A percentile compares a stretch with the other conserved stretches of the same genome.
phyloP scores from a whole-genome alignment of 768 basidiomycete genomes.

The Psilocybe azurescens region DNA sequence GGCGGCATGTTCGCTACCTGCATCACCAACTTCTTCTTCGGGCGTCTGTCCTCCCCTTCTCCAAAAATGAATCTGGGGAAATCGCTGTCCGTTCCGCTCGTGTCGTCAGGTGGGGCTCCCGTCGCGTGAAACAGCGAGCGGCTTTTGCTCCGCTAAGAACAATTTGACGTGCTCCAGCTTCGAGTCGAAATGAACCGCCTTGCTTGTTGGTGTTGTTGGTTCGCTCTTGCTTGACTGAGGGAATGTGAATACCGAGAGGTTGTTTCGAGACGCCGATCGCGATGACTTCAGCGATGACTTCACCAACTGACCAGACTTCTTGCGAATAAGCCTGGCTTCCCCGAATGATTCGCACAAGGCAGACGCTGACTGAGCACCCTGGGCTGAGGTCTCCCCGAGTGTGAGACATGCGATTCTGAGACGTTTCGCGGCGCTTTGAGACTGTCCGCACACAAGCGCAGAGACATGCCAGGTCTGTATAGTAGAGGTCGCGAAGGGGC shows the following conservation, averaged over 20 bases:
- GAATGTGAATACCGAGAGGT: constrained; percentile 57
- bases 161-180: constrained; percentile 94
- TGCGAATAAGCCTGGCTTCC: constrained; percentile 66
- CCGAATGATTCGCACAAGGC: constrained; percentile 30
- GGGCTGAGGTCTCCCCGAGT: constrained; percentile 24
- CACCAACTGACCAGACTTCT: constrained; percentile 94
- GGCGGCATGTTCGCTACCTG: constrained; percentile 71
- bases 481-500: constrained; percentile 35
- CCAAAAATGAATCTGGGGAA: constrained; percentile 70
- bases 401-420: constrained; percentile 36
- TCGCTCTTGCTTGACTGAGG: constrained; percentile 66
- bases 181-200: constrained; percentile 92
- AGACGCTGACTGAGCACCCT: constrained; percentile 26
- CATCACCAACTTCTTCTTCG: constrained; percentile 56
- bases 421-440: constrained; percentile 28
- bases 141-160: constrained; percentile 94
- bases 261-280: constrained; percentile 52
- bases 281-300: constrained; percentile 88
- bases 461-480: constrained; percentile 45
- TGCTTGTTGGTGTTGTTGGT: constrained; percentile 83
- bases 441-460: constrained; percentile 35
- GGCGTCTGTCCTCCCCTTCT: constrained; percentile 33
- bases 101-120: constrained; percentile 88
- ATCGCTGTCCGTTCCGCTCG: constrained; percentile 79
- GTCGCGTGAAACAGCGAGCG: constrained; percentile 89